Percentiles rank a stretch among this genome's conserved stretches.
Evolutionary conservation across 768 basidiomycete genomes (phyloP).

Genomic region (Coprinopsis marcescibilis): DNA sequence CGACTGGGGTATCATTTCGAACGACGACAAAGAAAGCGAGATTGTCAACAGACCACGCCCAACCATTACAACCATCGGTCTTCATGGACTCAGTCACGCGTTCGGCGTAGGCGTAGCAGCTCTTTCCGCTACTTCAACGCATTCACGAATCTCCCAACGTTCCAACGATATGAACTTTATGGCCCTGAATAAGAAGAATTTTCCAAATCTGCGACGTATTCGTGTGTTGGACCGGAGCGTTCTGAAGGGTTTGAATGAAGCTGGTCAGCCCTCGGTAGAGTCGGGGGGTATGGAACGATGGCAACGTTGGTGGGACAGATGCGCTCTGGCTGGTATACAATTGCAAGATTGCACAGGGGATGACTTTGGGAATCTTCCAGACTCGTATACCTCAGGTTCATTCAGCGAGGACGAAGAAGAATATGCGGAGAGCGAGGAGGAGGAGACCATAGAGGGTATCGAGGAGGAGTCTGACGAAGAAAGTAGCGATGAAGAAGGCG

Average conservation of each 20-base stretch:
- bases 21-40: conserved; percentile 27
- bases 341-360: conserved; percentile 76
- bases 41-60: conserved; percentile 49
- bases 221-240: conserved; percentile 52
- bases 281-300: conserved; percentile 48
- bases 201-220: conserved; percentile 56
- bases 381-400: too few species aligned
- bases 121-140: conserved; percentile 36
- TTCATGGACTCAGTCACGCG: conserved; percentile 63
- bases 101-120: conserved; percentile 60
- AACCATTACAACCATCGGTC: conserved; percentile 55
- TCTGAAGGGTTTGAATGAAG: conserved; percentile 51
- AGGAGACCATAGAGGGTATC: conserved; percentile 26
- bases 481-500: conserved; percentile 25
- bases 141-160: conserved; percentile 40
- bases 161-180: conserved; percentile 65
- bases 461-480: conserved; percentile 22
- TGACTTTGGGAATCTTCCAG: conserved; percentile 46
- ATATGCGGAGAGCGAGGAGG: conserved; percentile 25
- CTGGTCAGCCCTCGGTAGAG: conserved; percentile 40
- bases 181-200: conserved; percentile 46
- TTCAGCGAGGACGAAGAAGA: too few species aligned
- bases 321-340: conserved; percentile 41
- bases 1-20: conserved; percentile 56
- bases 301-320: conserved; percentile 64